A percentile compares a stretch with the other conserved stretches of the same genome.
These are phyloP conservation scores for Cadophora luteo-olivacea DNA, from an alignment of 2,329 filamentous ascomycete species.

Conservation along the genomic window DNA sequence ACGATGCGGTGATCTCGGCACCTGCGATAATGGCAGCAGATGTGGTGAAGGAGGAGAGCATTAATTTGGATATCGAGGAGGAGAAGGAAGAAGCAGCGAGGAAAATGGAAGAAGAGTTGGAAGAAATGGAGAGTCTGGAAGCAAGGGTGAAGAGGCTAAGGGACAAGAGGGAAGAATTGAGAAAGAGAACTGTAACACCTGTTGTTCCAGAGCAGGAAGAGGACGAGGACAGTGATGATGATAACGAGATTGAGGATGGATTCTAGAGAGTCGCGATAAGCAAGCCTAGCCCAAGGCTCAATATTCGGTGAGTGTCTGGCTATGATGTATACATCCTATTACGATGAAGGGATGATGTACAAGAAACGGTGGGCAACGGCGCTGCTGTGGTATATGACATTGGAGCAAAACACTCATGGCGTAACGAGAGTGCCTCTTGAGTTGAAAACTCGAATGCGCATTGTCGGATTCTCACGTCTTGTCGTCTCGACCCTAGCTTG, in stretches of 20 bases:
- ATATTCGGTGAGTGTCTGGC: no score
- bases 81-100: constrained; percentile 79
- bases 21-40: constrained; percentile 71
- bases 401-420: no score
- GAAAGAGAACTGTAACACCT: constrained; percentile 37
- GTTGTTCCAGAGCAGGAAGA: not conserved
- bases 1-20: constrained; percentile 69
- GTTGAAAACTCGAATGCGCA: no score
- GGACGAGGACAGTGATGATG: not conserved
- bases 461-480: no score
- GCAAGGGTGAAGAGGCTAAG: constrained; percentile 72
- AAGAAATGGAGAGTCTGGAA: constrained; percentile 83
- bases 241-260: not conserved
- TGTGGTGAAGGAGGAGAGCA: constrained; percentile 61
- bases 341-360: no score
- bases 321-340: no score
- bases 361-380: no score
- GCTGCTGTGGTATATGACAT: no score
- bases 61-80: constrained; percentile 58
- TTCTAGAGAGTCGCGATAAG: not conserved
- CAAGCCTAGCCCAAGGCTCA: no score
- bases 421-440: no score
- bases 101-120: constrained; percentile 78
- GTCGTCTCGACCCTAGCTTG: no score
- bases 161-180: constrained; percentile 72